Evolutionary conservation across 306 rosid species (phyloP).

Genomic region (Purshia tridentata): DNA sequence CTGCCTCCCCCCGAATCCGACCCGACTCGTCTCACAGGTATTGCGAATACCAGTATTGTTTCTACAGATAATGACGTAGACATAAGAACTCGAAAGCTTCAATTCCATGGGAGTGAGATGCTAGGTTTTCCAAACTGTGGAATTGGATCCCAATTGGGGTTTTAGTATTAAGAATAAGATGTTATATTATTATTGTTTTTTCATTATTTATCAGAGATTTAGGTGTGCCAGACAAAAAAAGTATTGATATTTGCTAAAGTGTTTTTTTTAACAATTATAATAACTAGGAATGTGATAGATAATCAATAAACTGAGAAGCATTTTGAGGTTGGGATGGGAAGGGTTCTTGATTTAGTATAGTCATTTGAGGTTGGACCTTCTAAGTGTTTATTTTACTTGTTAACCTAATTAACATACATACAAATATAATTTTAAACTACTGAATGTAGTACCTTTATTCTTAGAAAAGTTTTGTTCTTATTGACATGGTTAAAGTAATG

Average conservation of each 20-base stretch:
- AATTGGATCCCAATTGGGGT: not conserved
- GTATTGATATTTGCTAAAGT: not conserved
- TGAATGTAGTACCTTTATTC: too few species aligned
- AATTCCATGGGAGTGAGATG: not conserved
- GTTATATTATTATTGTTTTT: not conserved
- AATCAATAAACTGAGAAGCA: too few species aligned
- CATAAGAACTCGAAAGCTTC: not conserved
- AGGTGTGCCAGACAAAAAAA: too few species aligned
- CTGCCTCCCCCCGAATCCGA: slow-evolving; percentile 46
- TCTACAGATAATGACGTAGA: not conserved
- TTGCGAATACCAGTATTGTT: not conserved
- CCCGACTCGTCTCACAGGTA: slow-evolving; percentile 44
- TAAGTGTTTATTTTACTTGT: not conserved
- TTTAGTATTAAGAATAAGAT: not conserved
- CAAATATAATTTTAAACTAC: too few species aligned
- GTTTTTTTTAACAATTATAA: too few species aligned
- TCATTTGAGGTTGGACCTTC: not conserved
- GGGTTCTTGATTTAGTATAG: not conserved
- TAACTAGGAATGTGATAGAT: too few species aligned
- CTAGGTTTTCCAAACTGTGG: not conserved
- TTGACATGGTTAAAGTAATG: too few species aligned
- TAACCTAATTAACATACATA: not conserved
- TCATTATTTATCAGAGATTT: not conserved
- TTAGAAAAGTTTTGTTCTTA: too few species aligned
- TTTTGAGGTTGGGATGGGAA: not conserved